A percentile compares a stretch with the other conserved stretches of the same genome.
Evolutionary conservation across 305 asterid genomes (phyloP).

Genomic region (Plantago coronopus): DNA sequence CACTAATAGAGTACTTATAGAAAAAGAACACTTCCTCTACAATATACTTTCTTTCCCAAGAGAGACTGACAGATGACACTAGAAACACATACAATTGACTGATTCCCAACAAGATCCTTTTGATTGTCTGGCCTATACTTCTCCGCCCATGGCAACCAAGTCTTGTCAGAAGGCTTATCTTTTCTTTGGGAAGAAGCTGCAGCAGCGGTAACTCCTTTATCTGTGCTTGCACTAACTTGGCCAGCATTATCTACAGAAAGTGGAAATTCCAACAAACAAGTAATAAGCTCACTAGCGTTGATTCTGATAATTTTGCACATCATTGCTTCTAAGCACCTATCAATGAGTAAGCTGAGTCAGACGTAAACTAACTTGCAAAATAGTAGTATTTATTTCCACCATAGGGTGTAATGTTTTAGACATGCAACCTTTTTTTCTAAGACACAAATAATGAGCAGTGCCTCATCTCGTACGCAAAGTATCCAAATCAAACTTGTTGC

Average conservation of each 20-base stretch:
- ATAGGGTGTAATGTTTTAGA: too few relatives aligned
- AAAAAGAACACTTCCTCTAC: conserved; percentile 14
- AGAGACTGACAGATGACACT: conserved; percentile 23
- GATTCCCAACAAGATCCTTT: conserved; percentile 85
- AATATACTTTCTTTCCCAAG: conserved; percentile 15
- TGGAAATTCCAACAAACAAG: conserved; percentile 17
- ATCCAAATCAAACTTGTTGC: too few relatives aligned
- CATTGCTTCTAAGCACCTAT: too few relatives aligned
- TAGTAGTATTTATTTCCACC: too few relatives aligned
- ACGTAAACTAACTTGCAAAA: too few relatives aligned
- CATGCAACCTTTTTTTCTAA: too few relatives aligned
- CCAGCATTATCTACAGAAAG: conserved; percentile 22
- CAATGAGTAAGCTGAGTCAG: too few relatives aligned
- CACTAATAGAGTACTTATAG: conserved; percentile 26
- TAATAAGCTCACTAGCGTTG: too few relatives aligned
- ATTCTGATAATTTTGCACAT: too few relatives aligned
- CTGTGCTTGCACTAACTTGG: conserved; percentile 35
- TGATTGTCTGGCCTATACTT: conserved; percentile 76
- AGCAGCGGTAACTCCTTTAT: conserved; percentile 40
- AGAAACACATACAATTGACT: conserved; percentile 61
- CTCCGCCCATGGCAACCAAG: conserved; percentile 77
- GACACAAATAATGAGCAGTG: too few relatives aligned
- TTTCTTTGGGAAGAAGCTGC: conserved; percentile 43
- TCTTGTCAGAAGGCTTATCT: conserved; percentile 34
- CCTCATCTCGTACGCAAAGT: too few relatives aligned